These are phyloP conservation scores for Auricularia auricula-judae DNA, from an alignment of 768 basidiomycete genomes.

Conservation along the genomic window DNA sequence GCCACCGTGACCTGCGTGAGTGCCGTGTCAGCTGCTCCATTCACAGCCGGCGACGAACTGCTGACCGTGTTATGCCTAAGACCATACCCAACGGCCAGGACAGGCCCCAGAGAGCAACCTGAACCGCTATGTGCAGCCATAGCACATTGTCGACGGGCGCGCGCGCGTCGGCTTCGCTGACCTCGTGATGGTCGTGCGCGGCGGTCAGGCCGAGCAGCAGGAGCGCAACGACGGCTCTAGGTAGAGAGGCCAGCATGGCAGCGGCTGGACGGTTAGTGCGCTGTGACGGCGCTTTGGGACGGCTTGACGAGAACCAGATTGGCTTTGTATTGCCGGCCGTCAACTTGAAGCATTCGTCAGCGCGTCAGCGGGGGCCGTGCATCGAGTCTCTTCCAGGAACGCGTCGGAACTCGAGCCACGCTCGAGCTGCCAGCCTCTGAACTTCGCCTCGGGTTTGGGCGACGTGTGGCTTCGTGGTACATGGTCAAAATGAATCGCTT, in stretches of 20 bases:
- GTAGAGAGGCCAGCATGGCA: background rate
- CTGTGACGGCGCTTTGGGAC: too few species aligned
- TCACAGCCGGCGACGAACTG: background rate
- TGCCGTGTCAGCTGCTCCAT: conserved; percentile 53
- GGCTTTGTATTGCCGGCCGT: too few species aligned
- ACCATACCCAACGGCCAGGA: conserved; percentile 65
- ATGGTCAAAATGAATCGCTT: too few species aligned
- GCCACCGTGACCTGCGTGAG: conserved; percentile 71
- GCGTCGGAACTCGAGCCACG: too few species aligned
- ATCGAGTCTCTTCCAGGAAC: too few species aligned
- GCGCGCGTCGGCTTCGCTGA: conserved; percentile 50
- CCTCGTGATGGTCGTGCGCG: conserved; percentile 41
- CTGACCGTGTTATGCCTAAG: conserved; percentile 25
- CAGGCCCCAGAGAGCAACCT: conserved; percentile 73
- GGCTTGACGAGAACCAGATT: too few species aligned
- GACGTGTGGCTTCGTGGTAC: too few species aligned
- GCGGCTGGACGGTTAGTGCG: too few species aligned
- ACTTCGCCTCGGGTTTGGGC: too few species aligned
- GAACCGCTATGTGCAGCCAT: conserved; percentile 74
- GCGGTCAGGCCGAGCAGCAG: conserved; percentile 40
- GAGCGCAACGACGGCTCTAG: conserved; percentile 3
- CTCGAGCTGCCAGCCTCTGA: too few species aligned
- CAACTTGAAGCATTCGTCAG: too few species aligned
- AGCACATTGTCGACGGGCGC: conserved; percentile 68
- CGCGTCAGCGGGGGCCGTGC: too few species aligned